Evolutionary conservation across 768 basidiomycete genomes (phyloP).

Genomic region (Agrocybe praecox): DNA sequence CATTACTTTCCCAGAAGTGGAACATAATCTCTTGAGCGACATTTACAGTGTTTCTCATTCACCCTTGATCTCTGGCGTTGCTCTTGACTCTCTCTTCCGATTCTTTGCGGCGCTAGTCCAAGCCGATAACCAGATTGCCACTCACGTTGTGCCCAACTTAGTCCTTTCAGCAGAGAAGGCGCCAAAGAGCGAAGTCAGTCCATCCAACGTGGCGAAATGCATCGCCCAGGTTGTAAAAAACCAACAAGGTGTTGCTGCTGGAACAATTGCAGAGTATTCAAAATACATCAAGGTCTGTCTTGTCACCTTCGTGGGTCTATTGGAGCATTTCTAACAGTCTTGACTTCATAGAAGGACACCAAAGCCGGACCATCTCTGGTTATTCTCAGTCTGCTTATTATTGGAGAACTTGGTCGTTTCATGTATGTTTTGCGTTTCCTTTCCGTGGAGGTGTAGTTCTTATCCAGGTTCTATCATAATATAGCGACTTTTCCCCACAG

Average conservation of each 20-base stretch:
- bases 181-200: constrained; percentile 54
- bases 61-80: constrained; percentile 72
- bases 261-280: constrained; percentile 83
- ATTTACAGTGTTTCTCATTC: constrained; percentile 78
- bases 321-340: background rate
- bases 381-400: constrained; percentile 81
- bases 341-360: constrained; percentile 41
- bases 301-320: background rate
- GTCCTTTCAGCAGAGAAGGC: constrained; percentile 68
- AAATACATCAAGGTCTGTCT: constrained; percentile 74
- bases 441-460: background rate
- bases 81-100: constrained; percentile 78
- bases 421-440: constrained; percentile 48
- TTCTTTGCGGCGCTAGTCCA: constrained; percentile 86
- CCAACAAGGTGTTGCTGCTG: constrained; percentile 72
- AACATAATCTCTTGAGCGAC: constrained; percentile 64
- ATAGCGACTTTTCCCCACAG: constrained; percentile 88
- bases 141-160: constrained; percentile 78
- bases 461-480: constrained; percentile 3
- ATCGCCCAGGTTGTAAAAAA: constrained; percentile 82
- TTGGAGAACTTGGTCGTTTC: constrained; percentile 92
- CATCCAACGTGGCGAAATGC: constrained; percentile 80
- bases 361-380: constrained; percentile 70
- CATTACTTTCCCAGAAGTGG: constrained; percentile 75
- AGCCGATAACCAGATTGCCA: constrained; percentile 82